Conservation (phyloP, 2,329 filamentous ascomycete genomes). For the Xylaria sp. region DNA sequence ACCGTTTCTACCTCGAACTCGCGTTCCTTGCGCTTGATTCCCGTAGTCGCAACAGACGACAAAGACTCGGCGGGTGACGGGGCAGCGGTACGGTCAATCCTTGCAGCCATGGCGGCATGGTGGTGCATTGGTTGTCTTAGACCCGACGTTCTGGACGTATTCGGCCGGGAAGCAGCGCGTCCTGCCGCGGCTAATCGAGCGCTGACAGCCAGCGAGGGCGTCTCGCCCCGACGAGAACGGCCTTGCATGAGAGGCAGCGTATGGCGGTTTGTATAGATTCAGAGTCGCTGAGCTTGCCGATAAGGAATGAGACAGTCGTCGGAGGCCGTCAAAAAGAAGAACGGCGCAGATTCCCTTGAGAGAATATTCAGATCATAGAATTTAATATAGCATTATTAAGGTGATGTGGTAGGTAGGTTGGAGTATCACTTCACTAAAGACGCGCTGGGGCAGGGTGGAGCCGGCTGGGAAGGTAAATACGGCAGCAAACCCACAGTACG, state of each 20-base stretch:
- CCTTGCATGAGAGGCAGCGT: conserved; percentile 42
- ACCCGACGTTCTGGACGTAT: conserved; percentile 39
- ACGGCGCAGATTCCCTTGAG: neutral
- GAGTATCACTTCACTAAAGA: conserved; percentile 14
- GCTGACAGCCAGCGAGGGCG: conserved; percentile 44
- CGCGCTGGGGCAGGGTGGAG: conserved; percentile 28
- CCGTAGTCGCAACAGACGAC: conserved; percentile 66
- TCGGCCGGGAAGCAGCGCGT: conserved; percentile 41
- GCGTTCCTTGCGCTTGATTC: conserved; percentile 85
- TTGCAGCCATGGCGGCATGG: conserved; percentile 41
- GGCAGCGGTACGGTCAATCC: conserved; percentile 56
- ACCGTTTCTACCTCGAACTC: conserved; percentile 77
- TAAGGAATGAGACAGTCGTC: conserved; percentile 13
- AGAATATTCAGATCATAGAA: neutral
- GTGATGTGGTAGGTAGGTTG: neutral
- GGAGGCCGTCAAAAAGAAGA: neutral
- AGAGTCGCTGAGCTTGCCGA: neutral
- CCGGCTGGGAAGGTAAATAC: conserved; percentile 23
- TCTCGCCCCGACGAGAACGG: conserved; percentile 48
- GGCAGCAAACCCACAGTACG: neutral
- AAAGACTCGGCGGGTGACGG: conserved; percentile 78
- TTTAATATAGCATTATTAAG: neutral
- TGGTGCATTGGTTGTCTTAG: conserved; percentile 44
- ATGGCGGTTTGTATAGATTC: neutral
- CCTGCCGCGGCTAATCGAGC: conserved; percentile 38